Base-by-base conservation (phyloP, 345 rosid species). In the Eucalyptus sp. region DNA sequence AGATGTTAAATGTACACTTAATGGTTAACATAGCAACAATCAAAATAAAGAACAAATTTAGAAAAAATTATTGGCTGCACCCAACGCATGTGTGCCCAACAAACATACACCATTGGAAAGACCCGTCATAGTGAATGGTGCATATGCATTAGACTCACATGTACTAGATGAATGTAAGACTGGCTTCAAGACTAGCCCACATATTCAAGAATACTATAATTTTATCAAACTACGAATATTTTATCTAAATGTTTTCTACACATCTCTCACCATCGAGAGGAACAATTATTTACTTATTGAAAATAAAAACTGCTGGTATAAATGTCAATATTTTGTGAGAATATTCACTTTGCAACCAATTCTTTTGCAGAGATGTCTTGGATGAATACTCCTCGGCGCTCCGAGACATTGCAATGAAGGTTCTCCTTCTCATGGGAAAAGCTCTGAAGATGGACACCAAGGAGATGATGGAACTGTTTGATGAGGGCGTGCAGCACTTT, bases 391-490 rank as follows among this genome's bases (percentile, higher is more conserved):
- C 51, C 22, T 33, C 24, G 29, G 60, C 48, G 71, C 51, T 88
- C 54, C 41, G 22, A 43, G n/a, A 29, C 33, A 31, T 88, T 58
- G 89, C 91, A 88, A 88, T 91, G 92, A 88, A 87, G 68, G 37
- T 89, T 48, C 41, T 87, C 37, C 14, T 7, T 18, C n/a, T 20
- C 14, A 84, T 88, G 80, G 79, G 88, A 0, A 87, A 88, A 66
- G 64, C 85, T 49, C 41, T 68, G 20, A 22, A 50, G 71, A 84
- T 85, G 52, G 86, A 87, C 48, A 51, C 20, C 6, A 79, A 60
- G n/a, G 90, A 88, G 7, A 90, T 88, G 89, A 49, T 15, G 12
- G 87, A 41, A 64, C 50, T 90, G 13, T 90, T 90, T 86, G 91
- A 88, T 50, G 88, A 64, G 43, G 90, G 90, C 29, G 3, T 29